Base-by-base conservation (phyloP, 805 yeast genomes). In the Ogataea thermomethanolica region DNA sequence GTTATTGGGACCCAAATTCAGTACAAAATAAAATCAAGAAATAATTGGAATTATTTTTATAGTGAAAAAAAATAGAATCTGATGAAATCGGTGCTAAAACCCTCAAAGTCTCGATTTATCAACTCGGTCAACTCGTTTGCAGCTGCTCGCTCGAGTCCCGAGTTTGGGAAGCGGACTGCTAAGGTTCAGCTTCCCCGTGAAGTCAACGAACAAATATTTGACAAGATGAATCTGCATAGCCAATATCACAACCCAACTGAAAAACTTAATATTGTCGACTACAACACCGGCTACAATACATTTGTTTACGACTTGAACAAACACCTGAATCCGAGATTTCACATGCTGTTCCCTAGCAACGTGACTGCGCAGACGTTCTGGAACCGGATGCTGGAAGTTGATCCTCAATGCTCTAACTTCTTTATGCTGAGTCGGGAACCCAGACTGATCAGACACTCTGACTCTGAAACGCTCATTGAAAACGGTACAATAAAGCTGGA, bases 271-370 rank as follows among this genome's bases (percentile, higher is more conserved):
- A 70, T 84, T 0, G 54, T 84, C 5, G 90, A 84, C 47, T 65
- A 78, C 8, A 78, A 78, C 48, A 67, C 84, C 0, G 81, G 84
- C 1, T 68, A 73, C 24, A 79, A 84, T 4, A 63, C 79, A 2
- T 76, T 82, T 50, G 73, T 90, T 0, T 66, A 79, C 1, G 74
- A 79, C 46, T 53, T 90, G n/a, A 70, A 84, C 56, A 70, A 78
- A 39, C 67, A 66, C 23, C 61, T 83, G 10, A 62, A 72, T 28
- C 96, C 96, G 0, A 58, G 64, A 25, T 76, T 72, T 21, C 89
- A 89, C 53, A 50, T 83, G 0, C 46, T 87, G 4, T 63, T 86
- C 20, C 56, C 64, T 3, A 58, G 53, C 11, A 47, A 49, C 15
- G 36, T 35, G 8, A 26, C 45, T 7, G 40, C 46, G n/a, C 39